Evolutionary conservation across 345 rosid species (phyloP), one percentile per base, ranked within the genome.

Genomic region (Mallotus nudiflorus): DNA sequence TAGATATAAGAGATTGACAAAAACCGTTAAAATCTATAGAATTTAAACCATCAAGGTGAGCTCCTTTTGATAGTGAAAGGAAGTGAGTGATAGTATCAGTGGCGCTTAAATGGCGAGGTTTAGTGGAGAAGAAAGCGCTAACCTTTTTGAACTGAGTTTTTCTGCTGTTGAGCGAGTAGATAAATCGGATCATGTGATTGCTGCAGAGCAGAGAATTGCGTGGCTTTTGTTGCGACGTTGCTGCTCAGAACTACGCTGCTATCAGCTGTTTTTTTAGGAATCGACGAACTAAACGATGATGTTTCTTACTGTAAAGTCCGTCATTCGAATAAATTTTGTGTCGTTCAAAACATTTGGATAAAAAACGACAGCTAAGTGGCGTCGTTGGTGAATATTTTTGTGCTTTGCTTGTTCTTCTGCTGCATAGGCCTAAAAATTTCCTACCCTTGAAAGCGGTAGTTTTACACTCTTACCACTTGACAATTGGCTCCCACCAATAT

Each of bases 161-260:
- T 57, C 46, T 35, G n/a, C n/a, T n/a, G 49, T 48, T 75, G 68
- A 75, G 68, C 66, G 53, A 40, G 25, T 68, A 75, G 81, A 86
- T 58, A 70, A 70, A 73, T 71, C 52, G 78, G 61, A 78, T 75
- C 85, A 81, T 83, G 67, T 74, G 76, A 69, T 0, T 70, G 73
- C 50, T 20, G 14, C 13, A 4, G 39, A 46, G 58, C n/a, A n/a
- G n/a, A n/a, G n/a, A 46, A 52, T 3, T 27, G 24, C n/a, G n/a
- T 62, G n/a, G n/a, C 15, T 22, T 24, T 39, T 0, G 66, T 40
- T 8, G n/a, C 14, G 11, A 12, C 66, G 15, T n/a, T n/a, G n/a
- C 51, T 62, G 66, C n/a, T 18, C 42, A 9, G n/a, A n/a, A n/a
- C 48, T 10, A 42, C 9, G 13, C 68, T 27, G n/a, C 55, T 42